Conservation (phyloP, 306 rosid genomes). For the Vigna hirtella region DNA sequence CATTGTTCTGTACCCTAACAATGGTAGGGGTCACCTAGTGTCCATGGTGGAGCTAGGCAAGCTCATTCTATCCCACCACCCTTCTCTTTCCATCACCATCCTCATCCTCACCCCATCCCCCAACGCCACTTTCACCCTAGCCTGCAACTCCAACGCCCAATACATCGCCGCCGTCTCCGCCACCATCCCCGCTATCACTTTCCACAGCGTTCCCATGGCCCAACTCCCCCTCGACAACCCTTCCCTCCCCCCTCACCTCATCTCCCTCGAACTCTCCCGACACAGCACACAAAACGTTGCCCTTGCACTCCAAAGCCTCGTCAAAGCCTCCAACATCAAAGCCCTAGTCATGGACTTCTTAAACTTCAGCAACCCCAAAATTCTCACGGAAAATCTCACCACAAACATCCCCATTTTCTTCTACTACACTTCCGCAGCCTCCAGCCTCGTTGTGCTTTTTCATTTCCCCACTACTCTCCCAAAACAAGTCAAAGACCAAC, state of each 20-base stretch:
- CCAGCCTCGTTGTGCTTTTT: conserved; percentile 24
- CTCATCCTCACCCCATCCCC: conserved; percentile 53
- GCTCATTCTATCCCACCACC: conserved; percentile 39
- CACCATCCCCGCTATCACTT: conserved; percentile 42
- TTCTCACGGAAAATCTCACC: conserved; percentile 33
- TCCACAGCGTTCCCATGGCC: conserved; percentile 30
- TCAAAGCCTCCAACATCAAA: conserved; percentile 31
- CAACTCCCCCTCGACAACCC: not conserved
- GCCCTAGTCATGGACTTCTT: conserved; percentile 59
- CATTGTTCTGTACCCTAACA: conserved; percentile 37
- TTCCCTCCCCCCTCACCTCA: conserved; percentile 1
- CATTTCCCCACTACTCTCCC: conserved; percentile 30
- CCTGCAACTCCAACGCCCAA: conserved; percentile 32
- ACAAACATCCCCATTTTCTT: conserved; percentile 48
- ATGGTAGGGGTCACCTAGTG: conserved; percentile 29
- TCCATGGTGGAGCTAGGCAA: conserved; percentile 47
- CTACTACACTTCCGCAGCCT: conserved; percentile 49
- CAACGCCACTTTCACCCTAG: not conserved
- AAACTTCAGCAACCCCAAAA: conserved; percentile 33
- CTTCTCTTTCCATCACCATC: conserved; percentile 51
- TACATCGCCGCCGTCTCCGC: conserved; percentile 50
- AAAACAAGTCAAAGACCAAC: conserved; percentile 33
- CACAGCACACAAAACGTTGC: conserved; percentile 7
- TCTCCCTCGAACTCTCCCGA: conserved; percentile 23
- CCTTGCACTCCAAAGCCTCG: conserved; percentile 9